Percentiles rank a stretch among this genome's conserved stretches.
Evolutionary conservation across 768 basidiomycete species (phyloP).

Genomic region (Mycena latifolia): DNA sequence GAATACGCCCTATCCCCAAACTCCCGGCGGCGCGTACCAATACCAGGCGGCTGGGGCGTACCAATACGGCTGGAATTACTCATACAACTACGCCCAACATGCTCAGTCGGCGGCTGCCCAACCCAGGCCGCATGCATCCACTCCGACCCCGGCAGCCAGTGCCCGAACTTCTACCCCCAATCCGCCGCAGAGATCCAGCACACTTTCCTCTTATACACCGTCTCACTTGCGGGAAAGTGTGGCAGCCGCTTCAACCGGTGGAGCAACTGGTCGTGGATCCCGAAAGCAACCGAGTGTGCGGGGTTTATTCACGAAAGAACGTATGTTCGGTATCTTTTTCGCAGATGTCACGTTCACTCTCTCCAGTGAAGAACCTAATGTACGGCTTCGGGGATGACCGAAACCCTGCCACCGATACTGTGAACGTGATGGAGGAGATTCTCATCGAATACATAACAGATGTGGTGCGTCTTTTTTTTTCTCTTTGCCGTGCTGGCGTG

Average conservation of each 20-base stretch:
- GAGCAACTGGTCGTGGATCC: slow-evolving; percentile 59
- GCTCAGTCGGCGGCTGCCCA: slow-evolving; percentile 17
- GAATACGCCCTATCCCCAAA: slow-evolving; percentile 25
- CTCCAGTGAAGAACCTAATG: slow-evolving; percentile 85
- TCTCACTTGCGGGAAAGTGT: slow-evolving; percentile 29
- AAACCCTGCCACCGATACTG: slow-evolving; percentile 88
- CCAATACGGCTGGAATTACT: slow-evolving; percentile 30
- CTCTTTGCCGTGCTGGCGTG: slow-evolving; percentile 22
- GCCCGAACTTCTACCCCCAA: slow-evolving; percentile 32
- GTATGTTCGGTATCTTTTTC: slow-evolving; percentile 57
- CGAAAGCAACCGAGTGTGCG: slow-evolving; percentile 78
- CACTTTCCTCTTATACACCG: slow-evolving; percentile 29
- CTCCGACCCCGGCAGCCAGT: slow-evolving; percentile 9
- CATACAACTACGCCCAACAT: slow-evolving; percentile 17
- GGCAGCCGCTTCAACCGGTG: slow-evolving; percentile 53
- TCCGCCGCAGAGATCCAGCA: slow-evolving; percentile 31
- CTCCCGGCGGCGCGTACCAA: slow-evolving; percentile 22
- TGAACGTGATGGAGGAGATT: slow-evolving; percentile 95
- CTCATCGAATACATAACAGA: slow-evolving; percentile 92
- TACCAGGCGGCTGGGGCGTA: slow-evolving; percentile 22
- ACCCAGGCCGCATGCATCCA: slow-evolving; percentile 11
- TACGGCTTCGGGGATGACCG: slow-evolving; percentile 95
- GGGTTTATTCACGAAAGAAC: slow-evolving; percentile 85
- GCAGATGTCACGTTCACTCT: slow-evolving; percentile 29
- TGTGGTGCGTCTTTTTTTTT: slow-evolving; percentile 68